phyloP scores from a whole-genome alignment of 2,329 filamentous ascomycete genomes.

The Westerdykella sp. region DNA sequence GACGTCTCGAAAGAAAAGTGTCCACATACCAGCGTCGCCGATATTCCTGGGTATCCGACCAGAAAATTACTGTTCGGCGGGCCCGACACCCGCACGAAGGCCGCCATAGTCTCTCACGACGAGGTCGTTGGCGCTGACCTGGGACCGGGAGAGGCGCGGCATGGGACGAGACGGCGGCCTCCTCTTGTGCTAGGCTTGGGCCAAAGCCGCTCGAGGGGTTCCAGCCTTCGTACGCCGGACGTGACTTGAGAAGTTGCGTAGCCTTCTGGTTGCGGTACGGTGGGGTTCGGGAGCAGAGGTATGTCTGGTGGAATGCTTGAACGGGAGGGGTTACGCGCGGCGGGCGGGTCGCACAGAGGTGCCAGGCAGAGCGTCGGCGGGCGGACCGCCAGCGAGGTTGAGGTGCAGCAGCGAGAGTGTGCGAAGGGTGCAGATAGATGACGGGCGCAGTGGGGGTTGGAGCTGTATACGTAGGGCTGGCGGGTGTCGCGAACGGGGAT shows the following conservation, averaged over 20 bases:
- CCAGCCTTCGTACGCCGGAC: conserved; percentile 6
- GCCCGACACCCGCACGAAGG: conserved; percentile 92
- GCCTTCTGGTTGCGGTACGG: conserved; percentile 16
- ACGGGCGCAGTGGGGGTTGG: conserved; percentile 5
- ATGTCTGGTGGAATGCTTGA: conserved; percentile 13
- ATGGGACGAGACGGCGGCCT: conserved; percentile 23
- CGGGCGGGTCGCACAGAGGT: conserved; percentile 7
- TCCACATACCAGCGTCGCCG: conserved; percentile 80
- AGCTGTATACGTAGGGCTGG: not conserved
- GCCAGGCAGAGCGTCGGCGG: not conserved
- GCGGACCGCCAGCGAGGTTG: conserved; percentile 3
- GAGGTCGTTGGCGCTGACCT: conserved; percentile 32
- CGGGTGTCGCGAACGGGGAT: not conserved
- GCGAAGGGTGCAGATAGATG: not conserved
- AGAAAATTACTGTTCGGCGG: conserved; percentile 96
- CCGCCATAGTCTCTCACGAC: conserved; percentile 45
- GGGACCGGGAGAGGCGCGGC: conserved; percentile 26
- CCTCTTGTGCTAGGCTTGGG: conserved; percentile 8
- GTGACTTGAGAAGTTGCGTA: conserved; percentile 12
- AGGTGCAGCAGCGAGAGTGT: not conserved
- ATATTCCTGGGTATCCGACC: conserved; percentile 96
- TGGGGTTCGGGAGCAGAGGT: conserved; percentile 14
- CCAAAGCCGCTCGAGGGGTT: conserved; percentile 10
- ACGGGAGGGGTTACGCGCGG: conserved; percentile 16
- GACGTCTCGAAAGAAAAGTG: too few species aligned